A percentile compares a stretch with the other conserved stretches of the same genome.
Evolutionary conservation across 257 asterid genomes (phyloP).

Genomic region (Lycium barbarum): DNA sequence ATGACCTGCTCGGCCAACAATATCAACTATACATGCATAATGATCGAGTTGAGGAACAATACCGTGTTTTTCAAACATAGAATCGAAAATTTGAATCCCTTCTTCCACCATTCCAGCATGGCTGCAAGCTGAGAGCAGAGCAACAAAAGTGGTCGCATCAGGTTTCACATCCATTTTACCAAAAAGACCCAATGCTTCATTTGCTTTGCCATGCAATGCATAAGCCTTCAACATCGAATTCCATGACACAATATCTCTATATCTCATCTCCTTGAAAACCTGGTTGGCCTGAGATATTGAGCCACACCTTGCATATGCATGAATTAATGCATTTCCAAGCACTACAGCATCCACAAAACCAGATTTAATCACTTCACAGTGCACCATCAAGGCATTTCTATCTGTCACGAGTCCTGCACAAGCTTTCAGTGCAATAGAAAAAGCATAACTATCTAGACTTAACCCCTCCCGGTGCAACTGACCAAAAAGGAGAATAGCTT

Average conservation of each 20-base stretch:
- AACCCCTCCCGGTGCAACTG: constrained; percentile 58
- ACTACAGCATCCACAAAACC: constrained; percentile 55
- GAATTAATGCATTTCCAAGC: constrained; percentile 70
- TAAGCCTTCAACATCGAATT: constrained; percentile 82
- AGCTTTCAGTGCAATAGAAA: constrained; percentile 70
- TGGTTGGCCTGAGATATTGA: constrained; percentile 56
- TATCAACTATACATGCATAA: constrained; percentile 80
- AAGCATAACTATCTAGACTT: constrained; percentile 61
- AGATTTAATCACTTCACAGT: constrained; percentile 57
- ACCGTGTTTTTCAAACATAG: constrained; percentile 62
- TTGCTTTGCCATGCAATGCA: constrained; percentile 79
- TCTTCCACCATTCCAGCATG: constrained; percentile 83
- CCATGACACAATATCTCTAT: constrained; percentile 75
- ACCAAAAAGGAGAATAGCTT: constrained; percentile 57
- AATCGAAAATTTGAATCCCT: constrained; percentile 60
- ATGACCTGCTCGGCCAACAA: constrained; percentile 75
- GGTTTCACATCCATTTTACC: constrained; percentile 62
- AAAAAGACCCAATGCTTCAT: constrained; percentile 56
- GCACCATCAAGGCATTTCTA: constrained; percentile 60
- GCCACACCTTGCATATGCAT: constrained; percentile 85
- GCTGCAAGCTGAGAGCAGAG: constrained; percentile 82
- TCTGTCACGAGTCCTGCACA: constrained; percentile 74
- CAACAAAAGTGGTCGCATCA: constrained; percentile 72
- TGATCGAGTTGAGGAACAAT: constrained; percentile 83
- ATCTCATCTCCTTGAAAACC: constrained; percentile 60